Evolutionary conservation across 768 basidiomycete species (phyloP).

Genomic region (Polyporus arcularius): DNA sequence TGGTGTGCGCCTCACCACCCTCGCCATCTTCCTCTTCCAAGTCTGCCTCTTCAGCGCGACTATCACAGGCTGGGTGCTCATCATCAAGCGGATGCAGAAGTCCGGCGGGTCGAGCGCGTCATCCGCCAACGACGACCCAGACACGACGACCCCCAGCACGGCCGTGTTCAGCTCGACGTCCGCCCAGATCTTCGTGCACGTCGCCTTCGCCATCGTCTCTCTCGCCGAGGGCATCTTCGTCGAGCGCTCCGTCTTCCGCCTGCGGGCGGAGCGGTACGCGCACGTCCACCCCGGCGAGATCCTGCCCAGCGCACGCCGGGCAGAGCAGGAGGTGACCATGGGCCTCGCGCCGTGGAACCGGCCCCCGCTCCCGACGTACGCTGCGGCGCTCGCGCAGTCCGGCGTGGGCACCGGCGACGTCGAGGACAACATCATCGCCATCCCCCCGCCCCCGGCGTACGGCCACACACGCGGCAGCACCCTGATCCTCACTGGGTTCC

Average conservation of each 20-base stretch:
- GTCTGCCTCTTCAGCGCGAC: conserved; percentile 42
- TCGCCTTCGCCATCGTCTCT: conserved; percentile 54
- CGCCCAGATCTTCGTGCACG: conserved; percentile 56
- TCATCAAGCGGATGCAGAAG: conserved; percentile 29
- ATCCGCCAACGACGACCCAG: background rate
- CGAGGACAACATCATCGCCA: conserved; percentile 68
- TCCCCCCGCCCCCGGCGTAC: conserved; percentile 74
- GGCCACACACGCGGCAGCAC: conserved; percentile 73
- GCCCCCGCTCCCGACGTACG: conserved; percentile 70
- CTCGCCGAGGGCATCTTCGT: conserved; percentile 60
- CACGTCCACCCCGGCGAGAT: conserved; percentile 55
- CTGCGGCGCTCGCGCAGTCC: conserved; percentile 65
- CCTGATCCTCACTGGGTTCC: conserved; percentile 54
- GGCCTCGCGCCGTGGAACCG: conserved; percentile 66
- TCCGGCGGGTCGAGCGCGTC: background rate
- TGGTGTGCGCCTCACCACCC: conserved; percentile 49
- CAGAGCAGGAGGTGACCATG: conserved; percentile 16
- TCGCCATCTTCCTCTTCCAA: conserved; percentile 45
- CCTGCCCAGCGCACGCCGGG: conserved; percentile 41
- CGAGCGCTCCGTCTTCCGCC: conserved; percentile 62
- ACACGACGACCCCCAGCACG: conserved; percentile 6
- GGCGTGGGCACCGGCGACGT: conserved; percentile 76
- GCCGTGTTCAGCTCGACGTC: conserved; percentile 12
- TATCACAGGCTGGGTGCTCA: conserved; percentile 57
- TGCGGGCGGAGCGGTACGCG: conserved; percentile 67